Conservation (phyloP, 1,284 basidiomycete genomes). For the Fereydounia khargensis region DNA sequence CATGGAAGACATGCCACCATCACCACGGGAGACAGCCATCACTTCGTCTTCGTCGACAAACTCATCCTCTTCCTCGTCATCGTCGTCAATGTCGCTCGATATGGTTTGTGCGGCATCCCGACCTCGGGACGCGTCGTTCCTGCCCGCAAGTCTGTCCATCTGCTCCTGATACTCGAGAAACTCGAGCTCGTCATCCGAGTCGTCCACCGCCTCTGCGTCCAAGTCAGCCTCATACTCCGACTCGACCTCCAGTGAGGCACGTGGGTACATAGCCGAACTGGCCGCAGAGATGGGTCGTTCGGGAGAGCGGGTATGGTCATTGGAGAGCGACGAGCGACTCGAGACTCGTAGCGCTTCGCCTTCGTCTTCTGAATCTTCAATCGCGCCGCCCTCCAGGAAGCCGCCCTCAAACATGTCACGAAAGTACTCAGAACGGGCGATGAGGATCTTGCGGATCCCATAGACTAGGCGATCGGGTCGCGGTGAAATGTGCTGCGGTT, state of each 20-base stretch:
- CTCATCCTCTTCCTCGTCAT: constrained; percentile 2
- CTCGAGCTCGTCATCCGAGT: constrained; percentile 32
- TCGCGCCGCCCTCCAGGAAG: constrained; percentile 50
- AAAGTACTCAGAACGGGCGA: constrained; percentile 57
- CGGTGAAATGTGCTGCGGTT: constrained; percentile 9
- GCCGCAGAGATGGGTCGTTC: background rate
- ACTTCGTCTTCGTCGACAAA: background rate
- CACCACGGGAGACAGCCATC: background rate
- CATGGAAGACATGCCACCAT: background rate
- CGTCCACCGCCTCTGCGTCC: constrained; percentile 26
- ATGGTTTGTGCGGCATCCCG: background rate
- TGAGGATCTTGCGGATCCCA: constrained; percentile 58
- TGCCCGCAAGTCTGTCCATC: background rate
- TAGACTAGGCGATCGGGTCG: constrained; percentile 51
- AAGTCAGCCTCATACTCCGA: constrained; percentile 8
- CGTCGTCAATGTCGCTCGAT: background rate
- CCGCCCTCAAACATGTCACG: constrained; percentile 52
- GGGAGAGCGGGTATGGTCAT: background rate
- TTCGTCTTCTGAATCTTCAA: constrained; percentile 35
- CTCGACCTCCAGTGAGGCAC: too few relatives aligned
- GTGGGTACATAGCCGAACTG: background rate
- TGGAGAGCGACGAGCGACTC: background rate
- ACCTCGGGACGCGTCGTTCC: background rate
- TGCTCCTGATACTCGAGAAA: background rate
- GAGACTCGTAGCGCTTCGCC: background rate